phyloP scores from a whole-genome alignment of 345 rosid genomes.

The Eucalyptus camaldulensis region DNA sequence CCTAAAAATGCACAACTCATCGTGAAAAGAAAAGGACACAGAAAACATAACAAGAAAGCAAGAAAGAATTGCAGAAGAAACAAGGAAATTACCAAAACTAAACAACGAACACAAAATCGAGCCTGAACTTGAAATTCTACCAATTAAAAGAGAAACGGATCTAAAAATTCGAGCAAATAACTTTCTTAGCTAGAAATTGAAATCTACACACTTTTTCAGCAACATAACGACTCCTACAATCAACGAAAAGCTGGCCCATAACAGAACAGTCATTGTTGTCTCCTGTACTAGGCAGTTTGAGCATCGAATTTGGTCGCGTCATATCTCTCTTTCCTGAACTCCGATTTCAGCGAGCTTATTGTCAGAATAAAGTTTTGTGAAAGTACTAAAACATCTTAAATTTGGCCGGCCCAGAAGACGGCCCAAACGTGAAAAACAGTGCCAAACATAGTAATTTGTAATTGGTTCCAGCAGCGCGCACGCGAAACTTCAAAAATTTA shows the following conservation, averaged over 20 bases:
- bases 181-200: background rate
- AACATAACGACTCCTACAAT: background rate
- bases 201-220: background rate
- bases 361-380: too few relatives aligned
- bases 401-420: background rate
- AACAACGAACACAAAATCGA: background rate
- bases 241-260: too few relatives aligned
- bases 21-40: background rate
- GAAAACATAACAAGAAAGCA: background rate
- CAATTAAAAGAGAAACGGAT: background rate
- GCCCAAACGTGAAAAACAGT: background rate
- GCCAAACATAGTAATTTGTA: background rate
- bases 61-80: background rate
- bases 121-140: background rate
- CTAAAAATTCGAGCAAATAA: too few relatives aligned
- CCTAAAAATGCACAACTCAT: background rate
- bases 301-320: background rate
- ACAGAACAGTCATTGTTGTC: background rate
- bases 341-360: background rate
- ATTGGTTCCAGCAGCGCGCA: background rate
- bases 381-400: background rate
- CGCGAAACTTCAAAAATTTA: background rate
- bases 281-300: background rate
- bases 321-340: background rate
- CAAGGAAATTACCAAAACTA: background rate